These are phyloP conservation scores for Salvia rosmarinus DNA, from an alignment of 257 asterid genomes.

Conservation along the genomic window DNA sequence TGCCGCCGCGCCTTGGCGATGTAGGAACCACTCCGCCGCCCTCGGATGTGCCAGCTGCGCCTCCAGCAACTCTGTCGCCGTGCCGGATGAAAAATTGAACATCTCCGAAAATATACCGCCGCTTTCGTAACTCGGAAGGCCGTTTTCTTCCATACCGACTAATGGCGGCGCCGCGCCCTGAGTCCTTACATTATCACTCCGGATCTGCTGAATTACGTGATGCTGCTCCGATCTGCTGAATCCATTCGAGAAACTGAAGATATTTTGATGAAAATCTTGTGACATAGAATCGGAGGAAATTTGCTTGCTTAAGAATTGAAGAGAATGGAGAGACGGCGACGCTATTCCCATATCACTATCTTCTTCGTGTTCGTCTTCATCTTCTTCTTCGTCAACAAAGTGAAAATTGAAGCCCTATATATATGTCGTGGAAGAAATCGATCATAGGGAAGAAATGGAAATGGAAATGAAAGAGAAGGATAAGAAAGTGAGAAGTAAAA, in stretches of 20 bases:
- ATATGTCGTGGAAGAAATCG: not conserved
- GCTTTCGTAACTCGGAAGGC: conserved; percentile 65
- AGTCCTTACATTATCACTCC: conserved; percentile 68
- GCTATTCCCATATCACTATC: conserved; percentile 56
- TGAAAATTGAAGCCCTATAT: not conserved
- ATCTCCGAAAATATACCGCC: conserved; percentile 82
- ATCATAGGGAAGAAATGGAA: not conserved
- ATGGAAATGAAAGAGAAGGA: conserved; percentile 34
- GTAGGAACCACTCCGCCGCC: conserved; percentile 54
- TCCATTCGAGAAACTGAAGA: conserved; percentile 75
- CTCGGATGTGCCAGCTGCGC: conserved; percentile 49
- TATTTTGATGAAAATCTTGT: conserved; percentile 76
- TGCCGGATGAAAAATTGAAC: conserved; percentile 67
- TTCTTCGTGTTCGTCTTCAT: conserved; percentile 42
- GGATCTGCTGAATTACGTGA: conserved; percentile 78
- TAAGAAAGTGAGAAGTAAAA: conserved; percentile 50
- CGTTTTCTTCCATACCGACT: conserved; percentile 58
- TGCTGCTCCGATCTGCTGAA: conserved; percentile 72
- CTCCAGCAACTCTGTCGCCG: conserved; percentile 56
- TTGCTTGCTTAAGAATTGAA: conserved; percentile 32
- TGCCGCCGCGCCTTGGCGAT: conserved; percentile 51
- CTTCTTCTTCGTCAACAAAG: conserved; percentile 17
- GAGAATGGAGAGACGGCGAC: conserved; percentile 33
- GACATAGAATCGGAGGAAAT: conserved; percentile 61
- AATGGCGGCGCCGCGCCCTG: conserved; percentile 57